Evolutionary conservation across 2,329 filamentous ascomycete genomes (phyloP).

Genomic region (Xylaria sp.): DNA sequence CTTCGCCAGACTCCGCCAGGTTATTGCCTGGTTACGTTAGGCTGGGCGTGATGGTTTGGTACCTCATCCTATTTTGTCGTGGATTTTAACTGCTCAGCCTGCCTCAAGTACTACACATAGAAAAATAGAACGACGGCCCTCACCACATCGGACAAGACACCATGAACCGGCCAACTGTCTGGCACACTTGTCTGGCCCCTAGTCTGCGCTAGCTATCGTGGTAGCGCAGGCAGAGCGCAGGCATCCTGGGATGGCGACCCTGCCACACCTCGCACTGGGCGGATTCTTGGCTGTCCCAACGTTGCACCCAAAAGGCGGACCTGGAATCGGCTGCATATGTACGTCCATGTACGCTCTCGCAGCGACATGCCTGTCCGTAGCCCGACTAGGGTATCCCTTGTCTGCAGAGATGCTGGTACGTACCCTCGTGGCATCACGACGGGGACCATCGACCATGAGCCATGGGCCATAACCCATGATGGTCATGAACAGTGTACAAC

Average conservation of each 20-base stretch:
- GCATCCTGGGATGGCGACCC: conserved; percentile 7
- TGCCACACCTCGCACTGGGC: conserved; percentile 32
- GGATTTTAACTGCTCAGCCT: conserved; percentile 4
- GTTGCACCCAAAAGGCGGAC: conserved; percentile 34
- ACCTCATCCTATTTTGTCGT: not conserved
- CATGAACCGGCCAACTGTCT: conserved; percentile 21
- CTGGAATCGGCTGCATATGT: conserved; percentile 30
- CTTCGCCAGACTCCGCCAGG: not conserved
- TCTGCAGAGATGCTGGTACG: conserved; percentile 24
- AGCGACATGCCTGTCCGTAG: conserved; percentile 32
- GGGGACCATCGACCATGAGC: not conserved
- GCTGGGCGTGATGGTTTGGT: not conserved
- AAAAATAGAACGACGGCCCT: not conserved
- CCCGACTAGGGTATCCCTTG: conserved; percentile 26
- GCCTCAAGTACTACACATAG: not conserved
- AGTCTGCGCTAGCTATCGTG: not conserved
- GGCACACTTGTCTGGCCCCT: conserved; percentile 12
- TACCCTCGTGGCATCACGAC: conserved; percentile 30
- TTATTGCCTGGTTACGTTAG: conserved; percentile 14
- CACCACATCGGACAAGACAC: not conserved
- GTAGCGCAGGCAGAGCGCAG: not conserved
- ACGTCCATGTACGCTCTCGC: conserved; percentile 18
- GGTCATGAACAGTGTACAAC: not conserved
- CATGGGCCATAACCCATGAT: not conserved
- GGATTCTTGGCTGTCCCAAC: conserved; percentile 27